Evolutionary conservation across 2,329 filamentous ascomycete species (phyloP).

Genomic region (Blumeriella jaapii): DNA sequence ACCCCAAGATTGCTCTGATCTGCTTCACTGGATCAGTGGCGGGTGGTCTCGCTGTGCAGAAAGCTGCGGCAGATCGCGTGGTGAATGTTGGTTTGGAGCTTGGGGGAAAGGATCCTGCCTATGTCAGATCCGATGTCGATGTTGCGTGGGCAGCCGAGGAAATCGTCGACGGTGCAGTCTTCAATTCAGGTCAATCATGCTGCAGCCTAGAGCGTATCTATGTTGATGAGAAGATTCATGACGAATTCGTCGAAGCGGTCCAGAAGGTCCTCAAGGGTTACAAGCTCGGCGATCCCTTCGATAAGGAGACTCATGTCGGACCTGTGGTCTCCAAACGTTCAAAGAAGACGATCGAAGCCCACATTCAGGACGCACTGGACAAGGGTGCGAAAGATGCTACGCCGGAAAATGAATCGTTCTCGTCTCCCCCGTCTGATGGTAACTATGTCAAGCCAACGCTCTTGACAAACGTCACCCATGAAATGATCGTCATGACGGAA

Average conservation of each 20-base stretch:
- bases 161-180: constrained; percentile 90
- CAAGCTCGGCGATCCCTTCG: constrained; percentile 77
- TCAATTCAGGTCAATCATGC: constrained; percentile 98
- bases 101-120: constrained; percentile 90
- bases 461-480: constrained; percentile 66
- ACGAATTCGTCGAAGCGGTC: constrained; percentile 66
- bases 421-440: constrained; percentile 59
- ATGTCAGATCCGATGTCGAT: constrained; percentile 77
- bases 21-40: constrained; percentile 93
- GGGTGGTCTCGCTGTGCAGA: constrained; percentile 75
- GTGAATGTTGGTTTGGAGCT: constrained; percentile 83
- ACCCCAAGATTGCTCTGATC: constrained; percentile 66
- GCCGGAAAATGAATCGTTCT: constrained; percentile 69
- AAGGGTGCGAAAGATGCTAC: constrained; percentile 80
- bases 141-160: constrained; percentile 84
- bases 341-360: constrained; percentile 62
- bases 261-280: constrained; percentile 74
- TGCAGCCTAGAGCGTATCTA: constrained; percentile 89
- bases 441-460: constrained; percentile 86
- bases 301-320: constrained; percentile 69
- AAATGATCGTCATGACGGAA: constrained; percentile 81
- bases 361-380: constrained; percentile 70
- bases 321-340: constrained; percentile 78
- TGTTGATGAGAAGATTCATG: constrained; percentile 74
- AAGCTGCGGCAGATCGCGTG: constrained; percentile 71